These are phyloP conservation scores for Colletotrichum costaricense DNA, from an alignment of 2,329 filamentous ascomycete species.

Conservation along the genomic window DNA sequence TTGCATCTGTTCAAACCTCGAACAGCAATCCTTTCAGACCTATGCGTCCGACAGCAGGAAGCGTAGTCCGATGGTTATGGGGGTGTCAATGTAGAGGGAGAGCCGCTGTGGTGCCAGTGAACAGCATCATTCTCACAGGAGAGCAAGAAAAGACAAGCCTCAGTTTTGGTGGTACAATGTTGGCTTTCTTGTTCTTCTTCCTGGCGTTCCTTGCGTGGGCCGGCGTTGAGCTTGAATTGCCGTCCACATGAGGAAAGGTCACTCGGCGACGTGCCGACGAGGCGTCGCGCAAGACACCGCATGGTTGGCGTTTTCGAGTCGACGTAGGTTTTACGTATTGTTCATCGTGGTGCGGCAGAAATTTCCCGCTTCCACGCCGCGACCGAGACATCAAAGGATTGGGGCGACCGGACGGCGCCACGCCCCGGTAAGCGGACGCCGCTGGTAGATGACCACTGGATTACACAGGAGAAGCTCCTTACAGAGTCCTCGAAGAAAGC, in stretches of 20 bases:
- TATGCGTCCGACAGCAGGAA: background rate
- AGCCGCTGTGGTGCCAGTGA: background rate
- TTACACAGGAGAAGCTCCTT: background rate
- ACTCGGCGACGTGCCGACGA: constrained; percentile 24
- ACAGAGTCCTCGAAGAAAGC: background rate
- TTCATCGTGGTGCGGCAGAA: constrained; percentile 3
- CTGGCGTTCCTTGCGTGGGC: constrained; percentile 21
- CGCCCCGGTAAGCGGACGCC: constrained; percentile 22
- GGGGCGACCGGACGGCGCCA: constrained; percentile 22
- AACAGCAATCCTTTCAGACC: background rate
- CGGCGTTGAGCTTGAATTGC: constrained; percentile 29
- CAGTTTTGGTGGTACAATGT: constrained; percentile 15
- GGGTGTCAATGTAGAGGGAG: constrained; percentile 1
- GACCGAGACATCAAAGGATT: constrained; percentile 26
- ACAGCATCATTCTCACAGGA: background rate
- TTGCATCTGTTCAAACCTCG: background rate
- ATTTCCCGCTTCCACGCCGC: constrained; percentile 10
- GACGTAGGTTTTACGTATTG: background rate
- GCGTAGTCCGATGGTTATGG: background rate
- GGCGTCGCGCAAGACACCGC: constrained; percentile 8
- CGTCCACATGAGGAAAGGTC: constrained; percentile 17
- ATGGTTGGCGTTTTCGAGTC: background rate
- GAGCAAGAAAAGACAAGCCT: constrained; percentile 18
- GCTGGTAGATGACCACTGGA: background rate
- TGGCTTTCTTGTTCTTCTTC: constrained; percentile 22